phyloP scores from a whole-genome alignment of 345 rosid genomes.

The Melastoma malabathricum region DNA sequence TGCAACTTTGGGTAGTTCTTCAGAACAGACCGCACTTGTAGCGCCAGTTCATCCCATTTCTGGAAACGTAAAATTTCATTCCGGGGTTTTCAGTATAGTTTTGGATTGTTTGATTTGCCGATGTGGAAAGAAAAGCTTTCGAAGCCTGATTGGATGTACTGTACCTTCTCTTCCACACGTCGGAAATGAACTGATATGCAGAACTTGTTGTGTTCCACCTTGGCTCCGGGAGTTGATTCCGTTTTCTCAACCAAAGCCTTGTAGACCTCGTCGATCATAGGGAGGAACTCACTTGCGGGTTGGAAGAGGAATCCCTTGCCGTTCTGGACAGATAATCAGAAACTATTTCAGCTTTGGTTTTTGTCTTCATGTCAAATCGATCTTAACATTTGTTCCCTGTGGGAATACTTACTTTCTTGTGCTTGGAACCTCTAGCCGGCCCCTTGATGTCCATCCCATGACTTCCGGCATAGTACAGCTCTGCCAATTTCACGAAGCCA shows the following conservation, averaged over 20 bases:
- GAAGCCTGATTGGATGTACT: not conserved
- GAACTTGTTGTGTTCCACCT: constrained; percentile 82
- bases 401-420: constrained; percentile 31
- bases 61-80: constrained; percentile 11
- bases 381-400: not conserved
- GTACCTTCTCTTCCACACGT: constrained; percentile 71
- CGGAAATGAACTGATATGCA: constrained; percentile 86
- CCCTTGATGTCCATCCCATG: constrained; percentile 99
- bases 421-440: constrained; percentile 42
- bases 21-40: constrained; percentile 47
- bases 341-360: not conserved
- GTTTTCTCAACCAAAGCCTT: constrained; percentile 46
- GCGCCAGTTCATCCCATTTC: constrained; percentile 73
- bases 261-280: constrained; percentile 73
- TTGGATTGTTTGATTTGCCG: not conserved
- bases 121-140: not conserved
- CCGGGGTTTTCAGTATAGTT: too few relatives aligned
- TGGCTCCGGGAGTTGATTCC: constrained; percentile 63
- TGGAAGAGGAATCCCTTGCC: constrained; percentile 46
- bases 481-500: constrained; percentile 68
- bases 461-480: constrained; percentile 96
- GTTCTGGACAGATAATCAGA: constrained; percentile 19
- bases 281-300: constrained; percentile 74
- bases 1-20: constrained; percentile 52
- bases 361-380: not conserved